These are phyloP conservation scores for Zoysia pacifica DNA, from an alignment of 176 grass and related monocot species.

Conservation along the genomic window DNA sequence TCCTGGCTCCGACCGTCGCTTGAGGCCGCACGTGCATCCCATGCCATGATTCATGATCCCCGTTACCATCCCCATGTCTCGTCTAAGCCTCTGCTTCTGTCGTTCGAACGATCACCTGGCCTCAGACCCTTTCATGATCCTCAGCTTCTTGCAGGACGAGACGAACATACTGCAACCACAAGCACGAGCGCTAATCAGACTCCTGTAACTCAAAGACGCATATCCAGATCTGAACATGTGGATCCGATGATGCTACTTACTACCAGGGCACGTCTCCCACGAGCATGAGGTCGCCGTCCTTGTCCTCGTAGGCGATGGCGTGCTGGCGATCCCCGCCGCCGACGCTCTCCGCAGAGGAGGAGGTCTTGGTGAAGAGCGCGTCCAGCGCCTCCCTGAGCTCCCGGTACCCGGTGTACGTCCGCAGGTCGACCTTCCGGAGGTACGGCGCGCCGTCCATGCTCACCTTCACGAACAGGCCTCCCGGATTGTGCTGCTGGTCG, in stretches of 20 bases:
- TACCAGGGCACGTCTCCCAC: conserved; percentile 91
- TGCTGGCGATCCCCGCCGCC: conserved; percentile 27
- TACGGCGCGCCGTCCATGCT: conserved; percentile 97
- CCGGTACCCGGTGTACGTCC: conserved; percentile 68
- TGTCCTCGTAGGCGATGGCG: conserved; percentile 80
- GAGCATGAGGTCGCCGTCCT: conserved; percentile 92
- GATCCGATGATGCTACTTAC: conserved; percentile 57
- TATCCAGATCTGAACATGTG: background rate
- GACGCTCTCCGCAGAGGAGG: background rate
- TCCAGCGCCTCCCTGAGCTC: conserved; percentile 74
- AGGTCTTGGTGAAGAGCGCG: conserved; percentile 72
- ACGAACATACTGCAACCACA: conserved; percentile 75
- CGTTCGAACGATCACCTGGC: conserved; percentile 48
- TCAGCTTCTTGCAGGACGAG: conserved; percentile 91
- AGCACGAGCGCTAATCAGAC: background rate
- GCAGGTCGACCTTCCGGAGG: conserved; percentile 87
- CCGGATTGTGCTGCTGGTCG: conserved; percentile 40
- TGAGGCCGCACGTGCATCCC: conserved; percentile 8
- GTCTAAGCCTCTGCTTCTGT: conserved; percentile 9
- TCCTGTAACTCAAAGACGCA: background rate
- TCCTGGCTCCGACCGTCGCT: background rate
- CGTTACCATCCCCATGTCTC: background rate
- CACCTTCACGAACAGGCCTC: conserved; percentile 72
- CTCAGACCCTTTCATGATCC: conserved; percentile 80
- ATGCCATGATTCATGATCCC: conserved; percentile 1